A percentile compares a stretch with the other conserved stretches of the same genome.
phyloP scores from a whole-genome alignment of 495 filamentous ascomycete species.

The Penicillium manginii region DNA sequence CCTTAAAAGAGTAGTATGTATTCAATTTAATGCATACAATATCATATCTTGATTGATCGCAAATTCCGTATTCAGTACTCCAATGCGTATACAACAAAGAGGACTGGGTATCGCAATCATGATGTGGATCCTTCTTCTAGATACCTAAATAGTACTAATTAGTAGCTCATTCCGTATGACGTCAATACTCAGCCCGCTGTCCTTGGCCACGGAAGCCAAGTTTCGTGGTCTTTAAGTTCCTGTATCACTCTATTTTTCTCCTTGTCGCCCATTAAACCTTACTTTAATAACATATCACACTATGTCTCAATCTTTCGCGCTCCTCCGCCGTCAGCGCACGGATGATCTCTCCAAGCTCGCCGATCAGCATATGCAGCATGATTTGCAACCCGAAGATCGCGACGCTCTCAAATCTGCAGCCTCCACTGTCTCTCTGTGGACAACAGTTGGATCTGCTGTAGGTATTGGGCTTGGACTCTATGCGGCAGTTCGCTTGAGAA shows the following conservation, averaged over 20 bases:
- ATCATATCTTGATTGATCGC: too few species aligned
- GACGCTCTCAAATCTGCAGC: constrained; percentile 59
- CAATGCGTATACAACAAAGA: too few species aligned
- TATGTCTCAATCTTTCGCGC: constrained; percentile 52
- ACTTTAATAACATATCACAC: neutral
- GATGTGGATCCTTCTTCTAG: neutral
- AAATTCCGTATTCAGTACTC: too few species aligned
- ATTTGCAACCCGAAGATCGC: constrained; percentile 62
- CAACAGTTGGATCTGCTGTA: constrained; percentile 59
- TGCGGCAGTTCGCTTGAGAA: constrained; percentile 59
- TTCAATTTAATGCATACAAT: too few species aligned
- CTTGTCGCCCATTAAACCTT: neutral
- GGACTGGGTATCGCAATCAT: neutral
- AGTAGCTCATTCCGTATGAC: neutral
- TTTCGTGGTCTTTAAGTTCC: neutral
- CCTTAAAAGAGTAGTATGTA: too few species aligned
- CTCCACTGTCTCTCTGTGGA: constrained; percentile 52
- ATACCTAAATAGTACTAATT: too few species aligned
- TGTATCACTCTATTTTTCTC: neutral
- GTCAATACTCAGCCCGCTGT: neutral
- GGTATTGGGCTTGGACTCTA: constrained; percentile 63
- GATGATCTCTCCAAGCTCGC: constrained; percentile 61
- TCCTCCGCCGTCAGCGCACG: constrained; percentile 56
- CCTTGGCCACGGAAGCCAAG: neutral
- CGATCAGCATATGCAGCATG: constrained; percentile 65